Percentiles rank a stretch among this genome's conserved stretches.
These are phyloP conservation scores for Solanum lycopersicoides DNA, from an alignment of 257 asterid species.

Conservation along the genomic window DNA sequence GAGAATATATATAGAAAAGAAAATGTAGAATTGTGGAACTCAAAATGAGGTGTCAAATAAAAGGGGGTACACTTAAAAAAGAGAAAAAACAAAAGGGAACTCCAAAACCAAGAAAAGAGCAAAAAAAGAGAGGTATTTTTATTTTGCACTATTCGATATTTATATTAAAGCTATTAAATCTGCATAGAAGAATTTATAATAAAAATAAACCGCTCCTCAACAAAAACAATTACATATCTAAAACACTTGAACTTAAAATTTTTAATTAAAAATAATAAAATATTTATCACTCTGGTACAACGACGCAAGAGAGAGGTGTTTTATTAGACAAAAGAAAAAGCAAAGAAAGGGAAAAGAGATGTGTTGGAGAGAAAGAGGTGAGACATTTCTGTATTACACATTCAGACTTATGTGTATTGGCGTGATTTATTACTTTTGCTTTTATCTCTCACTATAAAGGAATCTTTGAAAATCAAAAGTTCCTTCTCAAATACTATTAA, in stretches of 20 bases:
- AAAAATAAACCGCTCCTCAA: neutral
- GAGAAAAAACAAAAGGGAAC: constrained; percentile 7
- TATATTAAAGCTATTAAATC: neutral
- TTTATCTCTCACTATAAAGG: constrained; percentile 36
- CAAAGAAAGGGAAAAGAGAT: constrained; percentile 48
- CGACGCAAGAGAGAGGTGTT: neutral
- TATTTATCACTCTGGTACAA: neutral
- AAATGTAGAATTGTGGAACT: constrained; percentile 12
- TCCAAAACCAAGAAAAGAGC: neutral
- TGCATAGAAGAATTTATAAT: rapidly evolving
- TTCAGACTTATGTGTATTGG: constrained; percentile 18
- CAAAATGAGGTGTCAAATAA: constrained; percentile 15
- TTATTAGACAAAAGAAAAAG: constrained; percentile 6
- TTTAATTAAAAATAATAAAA: neutral
- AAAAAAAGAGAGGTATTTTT: neutral
- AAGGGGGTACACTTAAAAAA: constrained; percentile 14
- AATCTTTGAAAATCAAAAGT: constrained; percentile 58
- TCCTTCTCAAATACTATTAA: neutral
- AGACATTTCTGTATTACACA: constrained; percentile 7
- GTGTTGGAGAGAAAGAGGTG: constrained; percentile 1
- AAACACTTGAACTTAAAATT: no score
- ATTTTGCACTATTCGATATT: neutral
- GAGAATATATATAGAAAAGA: neutral
- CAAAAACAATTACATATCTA: no score
- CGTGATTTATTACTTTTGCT: constrained; percentile 57